Evolutionary conservation across 805 yeast species (phyloP).

Genomic region (Priceomyces haplophilus): DNA sequence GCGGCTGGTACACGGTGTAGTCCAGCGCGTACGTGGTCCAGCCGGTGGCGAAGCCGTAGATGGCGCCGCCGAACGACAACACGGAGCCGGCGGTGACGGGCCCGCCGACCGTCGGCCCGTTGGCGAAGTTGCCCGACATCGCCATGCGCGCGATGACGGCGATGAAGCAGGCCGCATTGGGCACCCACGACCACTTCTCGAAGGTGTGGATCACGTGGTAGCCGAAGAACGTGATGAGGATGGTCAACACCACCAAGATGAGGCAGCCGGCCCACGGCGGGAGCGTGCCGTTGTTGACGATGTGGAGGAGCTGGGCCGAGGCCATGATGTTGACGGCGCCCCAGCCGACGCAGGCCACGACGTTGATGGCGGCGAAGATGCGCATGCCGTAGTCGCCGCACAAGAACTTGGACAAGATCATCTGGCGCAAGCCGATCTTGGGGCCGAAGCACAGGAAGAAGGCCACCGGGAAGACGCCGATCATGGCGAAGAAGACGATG

Average conservation of each 20-base stretch:
- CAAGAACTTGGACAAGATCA: constrained; percentile 74
- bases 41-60: constrained; percentile 88
- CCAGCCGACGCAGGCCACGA: constrained; percentile 92
- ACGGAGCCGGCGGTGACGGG: constrained; percentile 69
- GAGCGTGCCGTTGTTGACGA: constrained; percentile 61
- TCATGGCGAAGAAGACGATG: constrained; percentile 67
- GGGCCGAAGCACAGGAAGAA: constrained; percentile 82
- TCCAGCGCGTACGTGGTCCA: constrained; percentile 94
- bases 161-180: constrained; percentile 68
- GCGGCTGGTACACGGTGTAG: constrained; percentile 84
- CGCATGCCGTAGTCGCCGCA: constrained; percentile 75
- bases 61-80: constrained; percentile 75
- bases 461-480: constrained; percentile 81
- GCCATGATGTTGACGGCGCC: constrained; percentile 90
- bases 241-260: constrained; percentile 63
- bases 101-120: constrained; percentile 44
- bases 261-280: constrained; percentile 94
- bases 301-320: constrained; percentile 77
- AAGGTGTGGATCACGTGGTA: constrained; percentile 76
- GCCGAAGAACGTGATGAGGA: constrained; percentile 77
- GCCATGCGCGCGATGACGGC: constrained; percentile 77
- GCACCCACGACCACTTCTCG: constrained; percentile 88
- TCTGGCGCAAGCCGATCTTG: constrained; percentile 81
- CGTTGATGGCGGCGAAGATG: constrained; percentile 72
- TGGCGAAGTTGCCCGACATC: constrained; percentile 58